Base-by-base conservation (phyloP, 106 monocot species). In the Acanthochlamys bracteata region DNA sequence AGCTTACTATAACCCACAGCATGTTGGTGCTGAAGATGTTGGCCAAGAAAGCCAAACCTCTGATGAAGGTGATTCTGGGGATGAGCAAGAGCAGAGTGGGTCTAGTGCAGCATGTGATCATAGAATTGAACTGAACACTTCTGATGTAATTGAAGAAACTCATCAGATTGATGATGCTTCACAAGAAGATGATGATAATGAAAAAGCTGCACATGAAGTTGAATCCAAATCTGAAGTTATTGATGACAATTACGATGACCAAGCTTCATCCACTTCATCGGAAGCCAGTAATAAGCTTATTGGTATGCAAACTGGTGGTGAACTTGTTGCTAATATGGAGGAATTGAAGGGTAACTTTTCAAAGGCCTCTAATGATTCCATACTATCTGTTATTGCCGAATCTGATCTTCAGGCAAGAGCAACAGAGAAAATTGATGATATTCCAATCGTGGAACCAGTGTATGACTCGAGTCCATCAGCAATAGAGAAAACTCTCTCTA, bases 401-500 rank as follows among this genome's bases (percentile, higher is more conserved):
- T 69, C 64, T 25, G 60, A 64, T 40, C 15, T 68, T 65, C n/a
- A 60, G 25, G 58, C 42, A 23, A 57, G 19, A 10, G 64, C 39
- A 20, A 43, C 19, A 23, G 86, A 75, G 43, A 41, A 59, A 51
- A 25, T 51, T 40, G 69, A 75, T 22, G 86, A 78, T 14, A 45
- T 24, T 17, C 86, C 69, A 61, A 23, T 51, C n/a, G 70, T 60
- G 0, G 87, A 79, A 22, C 88, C 91, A 14, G 73, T 91, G 55
- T 96, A 85, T 75, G 90, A 96, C 78, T 83, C 76, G 17, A 85
- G 87, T 65, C 90, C 91, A 56, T 75, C 77, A 26, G 79, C 76
- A 71, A 65, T 61, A 39, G 76, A 74, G 64, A 86, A 71, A 64
- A 66, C 78, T 8, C 25, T 63, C 9, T 74, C 71, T 42, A 69